phyloP scores from a whole-genome alignment of 805 yeast genomes.

The Candida golubevii region DNA sequence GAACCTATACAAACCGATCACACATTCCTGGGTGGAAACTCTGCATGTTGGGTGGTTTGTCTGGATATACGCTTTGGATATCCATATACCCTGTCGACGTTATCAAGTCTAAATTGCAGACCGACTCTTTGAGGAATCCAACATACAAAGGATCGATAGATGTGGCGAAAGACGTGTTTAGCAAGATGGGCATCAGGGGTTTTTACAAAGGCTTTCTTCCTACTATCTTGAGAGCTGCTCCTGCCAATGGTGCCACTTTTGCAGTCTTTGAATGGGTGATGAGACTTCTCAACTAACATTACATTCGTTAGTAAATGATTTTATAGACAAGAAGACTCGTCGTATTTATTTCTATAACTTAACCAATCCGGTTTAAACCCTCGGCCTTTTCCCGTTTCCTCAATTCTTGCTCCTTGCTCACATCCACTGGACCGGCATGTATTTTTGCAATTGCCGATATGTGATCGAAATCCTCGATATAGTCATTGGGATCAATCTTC shows the following conservation, averaged over 20 bases:
- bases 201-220: constrained; percentile 91
- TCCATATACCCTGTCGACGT: constrained; percentile 86
- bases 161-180: constrained; percentile 52
- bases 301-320: no score
- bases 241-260: constrained; percentile 97
- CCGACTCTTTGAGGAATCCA: constrained; percentile 55
- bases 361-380: neutral
- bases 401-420: no score
- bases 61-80: constrained; percentile 89
- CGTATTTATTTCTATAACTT: neutral
- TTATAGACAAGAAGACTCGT: no score
- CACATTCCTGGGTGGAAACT: constrained; percentile 85
- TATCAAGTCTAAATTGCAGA: constrained; percentile 82
- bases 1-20: constrained; percentile 44
- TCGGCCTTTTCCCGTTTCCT: no score
- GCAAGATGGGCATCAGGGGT: constrained; percentile 64
- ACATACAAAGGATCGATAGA: constrained; percentile 53
- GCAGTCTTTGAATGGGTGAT: constrained; percentile 88
- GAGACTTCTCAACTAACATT: constrained; percentile 47
- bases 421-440: no score
- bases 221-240: constrained; percentile 93
- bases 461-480: constrained; percentile 13
- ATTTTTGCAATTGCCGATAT: no score
- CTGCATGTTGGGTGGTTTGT: constrained; percentile 83
- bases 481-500: constrained; percentile 34